A percentile compares a stretch with the other conserved stretches of the same genome.
Evolutionary conservation across 2,329 filamentous ascomycete species (phyloP).

Genomic region (Xylaria sp.): DNA sequence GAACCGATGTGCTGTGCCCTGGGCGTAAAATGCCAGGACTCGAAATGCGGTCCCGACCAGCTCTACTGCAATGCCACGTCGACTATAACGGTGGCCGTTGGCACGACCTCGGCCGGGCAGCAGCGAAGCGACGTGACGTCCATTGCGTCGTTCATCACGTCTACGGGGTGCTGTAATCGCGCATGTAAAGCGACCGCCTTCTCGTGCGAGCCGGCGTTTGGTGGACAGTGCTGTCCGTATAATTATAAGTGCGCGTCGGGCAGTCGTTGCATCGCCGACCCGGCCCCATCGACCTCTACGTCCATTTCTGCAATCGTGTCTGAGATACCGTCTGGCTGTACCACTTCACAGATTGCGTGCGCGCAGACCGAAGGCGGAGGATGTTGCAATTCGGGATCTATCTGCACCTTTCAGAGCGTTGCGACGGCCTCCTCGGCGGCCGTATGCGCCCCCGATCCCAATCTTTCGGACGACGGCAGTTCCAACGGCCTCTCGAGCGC

Average conservation of each 20-base stretch:
- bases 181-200: slow-evolving; percentile 51
- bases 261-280: slow-evolving; percentile 50
- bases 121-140: slow-evolving; percentile 11
- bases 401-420: slow-evolving; percentile 47
- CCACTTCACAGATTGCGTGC: slow-evolving; percentile 58
- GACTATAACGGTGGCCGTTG: slow-evolving; percentile 25
- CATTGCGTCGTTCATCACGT: slow-evolving; percentile 12
- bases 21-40: slow-evolving; percentile 36
- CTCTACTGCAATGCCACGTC: slow-evolving; percentile 40
- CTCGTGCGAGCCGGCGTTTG: slow-evolving; percentile 56
- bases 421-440: slow-evolving; percentile 53
- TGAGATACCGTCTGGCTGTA: slow-evolving; percentile 55
- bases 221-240: slow-evolving; percentile 62
- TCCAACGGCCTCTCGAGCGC: slow-evolving; percentile 55
- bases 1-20: slow-evolving; percentile 40
- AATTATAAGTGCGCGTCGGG: slow-evolving; percentile 55
- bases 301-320: slow-evolving; percentile 27
- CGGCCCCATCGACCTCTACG: slow-evolving; percentile 36
- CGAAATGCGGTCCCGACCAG: slow-evolving; percentile 31
- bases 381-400: slow-evolving; percentile 60
- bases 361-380: slow-evolving; percentile 53
- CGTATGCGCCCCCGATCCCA: slow-evolving; percentile 48
- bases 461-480: slow-evolving; percentile 25
- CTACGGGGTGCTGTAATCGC: slow-evolving; percentile 40
- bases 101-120: slow-evolving; percentile 1